Conservation (phyloP, 352 stramenopile species). For the Globisporangium irregulare region DNA sequence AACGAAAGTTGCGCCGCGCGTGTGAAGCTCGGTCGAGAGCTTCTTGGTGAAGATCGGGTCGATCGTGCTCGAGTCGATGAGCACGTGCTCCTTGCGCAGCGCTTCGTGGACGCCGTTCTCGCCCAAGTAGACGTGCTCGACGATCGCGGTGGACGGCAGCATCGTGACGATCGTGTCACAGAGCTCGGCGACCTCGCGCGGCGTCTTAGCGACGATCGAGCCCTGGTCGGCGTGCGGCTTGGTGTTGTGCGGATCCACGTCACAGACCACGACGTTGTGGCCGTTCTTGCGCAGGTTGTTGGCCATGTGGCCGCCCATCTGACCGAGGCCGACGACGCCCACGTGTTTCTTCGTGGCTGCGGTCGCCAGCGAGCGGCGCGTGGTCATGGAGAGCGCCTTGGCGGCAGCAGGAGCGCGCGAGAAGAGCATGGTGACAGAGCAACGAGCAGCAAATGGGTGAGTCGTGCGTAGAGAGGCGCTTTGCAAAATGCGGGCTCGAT, state of each 20-base stretch:
- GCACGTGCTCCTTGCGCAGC: constrained; percentile 70
- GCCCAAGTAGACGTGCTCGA: constrained; percentile 81
- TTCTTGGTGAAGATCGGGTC: constrained; percentile 91
- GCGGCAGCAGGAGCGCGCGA: background rate
- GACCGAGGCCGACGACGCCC: constrained; percentile 91
- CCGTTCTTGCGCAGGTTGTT: constrained; percentile 87
- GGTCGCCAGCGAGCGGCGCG: constrained; percentile 14
- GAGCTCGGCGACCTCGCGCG: constrained; percentile 74
- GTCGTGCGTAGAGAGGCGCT: background rate
- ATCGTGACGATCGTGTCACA: constrained; percentile 92
- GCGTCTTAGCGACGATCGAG: constrained; percentile 44
- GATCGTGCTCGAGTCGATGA: constrained; percentile 97
- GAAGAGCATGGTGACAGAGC: constrained; percentile 5
- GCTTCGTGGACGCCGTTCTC: constrained; percentile 68
- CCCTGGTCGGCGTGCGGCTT: constrained; percentile 51
- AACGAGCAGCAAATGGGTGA: background rate
- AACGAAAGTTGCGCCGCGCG: constrained; percentile 70
- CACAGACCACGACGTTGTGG: constrained; percentile 76
- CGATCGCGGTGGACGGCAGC: constrained; percentile 89
- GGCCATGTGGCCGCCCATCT: constrained; percentile 94
- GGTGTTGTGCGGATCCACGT: constrained; percentile 55
- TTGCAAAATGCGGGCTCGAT: background rate
- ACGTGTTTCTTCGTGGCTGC: constrained; percentile 41
- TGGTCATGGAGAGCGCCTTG: constrained; percentile 2
- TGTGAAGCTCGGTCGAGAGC: constrained; percentile 66